Percentiles rank a stretch among this genome's conserved stretches.
Evolutionary conservation across 1,284 basidiomycete genomes (phyloP).

Genomic region (Mycosarcoma mackinlayi): DNA sequence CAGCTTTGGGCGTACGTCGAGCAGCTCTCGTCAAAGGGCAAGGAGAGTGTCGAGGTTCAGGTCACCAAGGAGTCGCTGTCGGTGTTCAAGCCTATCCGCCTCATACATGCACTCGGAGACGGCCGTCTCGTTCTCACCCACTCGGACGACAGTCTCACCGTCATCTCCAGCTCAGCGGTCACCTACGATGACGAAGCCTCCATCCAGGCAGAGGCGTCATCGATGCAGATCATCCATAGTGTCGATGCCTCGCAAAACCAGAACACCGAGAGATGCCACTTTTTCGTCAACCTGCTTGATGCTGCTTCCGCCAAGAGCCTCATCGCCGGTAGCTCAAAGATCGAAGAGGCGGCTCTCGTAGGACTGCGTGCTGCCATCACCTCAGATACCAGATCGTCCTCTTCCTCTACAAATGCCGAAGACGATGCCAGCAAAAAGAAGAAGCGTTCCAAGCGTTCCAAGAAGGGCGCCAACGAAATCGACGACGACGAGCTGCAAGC

Average conservation of each 20-base stretch:
- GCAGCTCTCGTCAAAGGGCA: slow-evolving; percentile 47
- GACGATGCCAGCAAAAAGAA: slow-evolving; percentile 35
- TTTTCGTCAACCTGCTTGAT: slow-evolving; percentile 39
- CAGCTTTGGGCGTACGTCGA: slow-evolving; percentile 41
- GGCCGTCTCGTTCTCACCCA: slow-evolving; percentile 40
- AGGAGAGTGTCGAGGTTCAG: slow-evolving; percentile 33
- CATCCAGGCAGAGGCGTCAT: slow-evolving; percentile 11
- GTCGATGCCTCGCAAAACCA: slow-evolving; percentile 12
- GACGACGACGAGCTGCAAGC: slow-evolving; percentile 11
- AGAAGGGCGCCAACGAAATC: slow-evolving; percentile 10
- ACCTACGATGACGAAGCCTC: slow-evolving; percentile 29
- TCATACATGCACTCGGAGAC: slow-evolving; percentile 41
- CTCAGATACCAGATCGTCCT: slow-evolving; percentile 8
- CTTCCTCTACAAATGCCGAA: neutral
- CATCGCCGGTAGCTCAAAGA: slow-evolving; percentile 17
- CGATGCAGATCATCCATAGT: slow-evolving; percentile 20
- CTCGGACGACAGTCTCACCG: slow-evolving; percentile 35
- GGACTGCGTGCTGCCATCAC: slow-evolving; percentile 38
- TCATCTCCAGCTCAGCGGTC: slow-evolving; percentile 16
- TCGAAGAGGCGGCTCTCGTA: slow-evolving; percentile 35
- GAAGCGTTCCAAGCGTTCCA: slow-evolving; percentile 38
- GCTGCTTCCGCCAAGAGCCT: slow-evolving; percentile 24
- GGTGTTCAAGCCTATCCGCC: slow-evolving; percentile 20
- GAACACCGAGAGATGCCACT: slow-evolving; percentile 20
- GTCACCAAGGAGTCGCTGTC: slow-evolving; percentile 35